Evolutionary conservation across 1,139 yeast genomes (phyloP), one percentile per base, ranked within the genome.

Genomic region (Blastobotrys persicus): DNA sequence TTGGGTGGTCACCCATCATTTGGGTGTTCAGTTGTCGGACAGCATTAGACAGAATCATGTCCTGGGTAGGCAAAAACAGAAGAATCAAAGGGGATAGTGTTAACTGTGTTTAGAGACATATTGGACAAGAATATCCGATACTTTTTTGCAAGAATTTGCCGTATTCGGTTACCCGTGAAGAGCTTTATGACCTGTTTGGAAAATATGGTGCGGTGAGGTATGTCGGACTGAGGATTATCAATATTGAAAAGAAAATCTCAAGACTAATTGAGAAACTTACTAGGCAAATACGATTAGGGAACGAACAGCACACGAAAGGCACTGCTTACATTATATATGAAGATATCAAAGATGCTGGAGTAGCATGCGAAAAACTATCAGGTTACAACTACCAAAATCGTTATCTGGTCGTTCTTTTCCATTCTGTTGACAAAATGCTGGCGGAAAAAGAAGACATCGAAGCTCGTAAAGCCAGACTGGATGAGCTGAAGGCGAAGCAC

Each of bases 371-470:
- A 18, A 81, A 78, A 53, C 64, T 81, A 47, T 78, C 79, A 45
- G 88, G 88, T 0, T 77, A 77, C 57, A 81, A 81, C 59, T 78
- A 78, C 55, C 75, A 78, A 48, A 83, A 82, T 7, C 60, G 88
- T 50, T 83, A 81, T 59, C 62, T 83, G 32, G 81, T 81, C 13
- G 80, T 81, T 6, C 63, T 72, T 47, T 51, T 74, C 53, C 79
- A 73, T 55, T 68, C 65, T 18, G 74, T 76, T n/a, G 80, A 76
- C 46, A 68, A 63, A 52, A 58, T 59, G 59, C 50, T 52, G 31
- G 54, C 59, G 3, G 49, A 47, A 13, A 52, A 51, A 20, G 55
- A 56, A 19, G 65, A 62, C 31, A 44, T 64, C 28, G 65, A 62
- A 37, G 51, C 56, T 1, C 43, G 68, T 14, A 54, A 54, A 43